These are phyloP conservation scores for Saturnispora sanitii DNA, from an alignment of 805 yeast species.

Conservation along the genomic window DNA sequence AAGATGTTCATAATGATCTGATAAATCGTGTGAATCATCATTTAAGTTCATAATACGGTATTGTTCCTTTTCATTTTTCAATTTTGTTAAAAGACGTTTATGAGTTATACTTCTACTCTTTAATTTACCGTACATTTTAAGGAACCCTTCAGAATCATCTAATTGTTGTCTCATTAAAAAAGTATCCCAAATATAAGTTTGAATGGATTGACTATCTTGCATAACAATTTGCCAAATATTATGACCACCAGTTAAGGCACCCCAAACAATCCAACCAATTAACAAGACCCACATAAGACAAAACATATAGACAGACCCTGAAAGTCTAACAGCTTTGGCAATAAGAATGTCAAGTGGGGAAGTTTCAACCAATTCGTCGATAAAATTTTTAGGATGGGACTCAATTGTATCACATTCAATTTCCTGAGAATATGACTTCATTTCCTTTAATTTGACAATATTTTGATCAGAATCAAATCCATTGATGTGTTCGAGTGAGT, in stretches of 20 bases:
- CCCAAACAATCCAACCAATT: constrained; percentile 15
- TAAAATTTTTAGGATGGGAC: background rate
- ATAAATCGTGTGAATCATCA: background rate
- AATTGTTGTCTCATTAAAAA: constrained; percentile 31
- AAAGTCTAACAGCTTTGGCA: constrained; percentile 9
- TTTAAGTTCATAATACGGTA: background rate
- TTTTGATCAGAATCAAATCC: constrained; percentile 1
- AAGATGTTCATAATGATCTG: constrained; percentile 16
- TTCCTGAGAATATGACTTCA: background rate
- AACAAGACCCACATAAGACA: constrained; percentile 20
- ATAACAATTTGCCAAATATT: constrained; percentile 31
- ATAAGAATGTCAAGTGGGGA: constrained; percentile 7
- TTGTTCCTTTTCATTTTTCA: background rate
- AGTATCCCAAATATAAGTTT: constrained; percentile 31
- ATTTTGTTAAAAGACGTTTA: constrained; percentile 11
- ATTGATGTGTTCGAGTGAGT: background rate
- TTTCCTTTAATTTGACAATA: background rate
- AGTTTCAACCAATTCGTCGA: background rate
- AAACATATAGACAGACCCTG: constrained; percentile 17
- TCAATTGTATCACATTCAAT: background rate
- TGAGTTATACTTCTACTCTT: constrained; percentile 24
- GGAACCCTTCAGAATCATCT: constrained; percentile 22
- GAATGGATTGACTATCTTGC: constrained; percentile 34
- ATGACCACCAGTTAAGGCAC: constrained; percentile 25
- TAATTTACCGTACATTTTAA: constrained; percentile 20